phyloP scores from a whole-genome alignment of 441 rosid species.

The Viola pubescens region DNA sequence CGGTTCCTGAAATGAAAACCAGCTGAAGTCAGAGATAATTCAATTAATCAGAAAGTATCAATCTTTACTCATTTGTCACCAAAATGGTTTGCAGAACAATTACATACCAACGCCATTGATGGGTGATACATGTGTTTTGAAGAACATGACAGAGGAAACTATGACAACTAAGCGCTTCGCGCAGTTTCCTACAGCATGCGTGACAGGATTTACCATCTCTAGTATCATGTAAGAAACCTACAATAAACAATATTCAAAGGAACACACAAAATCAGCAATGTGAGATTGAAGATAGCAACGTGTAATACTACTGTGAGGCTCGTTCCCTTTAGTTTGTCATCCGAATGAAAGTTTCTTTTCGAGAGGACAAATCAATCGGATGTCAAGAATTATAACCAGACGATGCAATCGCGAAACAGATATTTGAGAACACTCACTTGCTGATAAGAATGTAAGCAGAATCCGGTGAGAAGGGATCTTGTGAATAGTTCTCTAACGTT shows the following conservation, averaged over 20 bases:
- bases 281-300: too few relatives aligned
- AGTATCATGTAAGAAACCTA: slow-evolving; percentile 94
- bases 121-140: slow-evolving; percentile 64
- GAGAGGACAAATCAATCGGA: not conserved
- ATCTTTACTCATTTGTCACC: not conserved
- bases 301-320: too few relatives aligned
- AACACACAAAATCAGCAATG: not conserved
- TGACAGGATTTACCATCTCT: slow-evolving; percentile 84
- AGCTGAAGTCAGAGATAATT: not conserved
- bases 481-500: slow-evolving; percentile 51
- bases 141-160: slow-evolving; percentile 83
- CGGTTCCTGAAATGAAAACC: slow-evolving; percentile 55
- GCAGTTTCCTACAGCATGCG: slow-evolving; percentile 91
- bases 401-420: not conserved
- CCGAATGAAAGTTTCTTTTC: not conserved
- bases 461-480: slow-evolving; percentile 66
- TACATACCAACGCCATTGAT: slow-evolving; percentile 67
- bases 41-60: not conserved
- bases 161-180: slow-evolving; percentile 96
- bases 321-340: too few relatives aligned
- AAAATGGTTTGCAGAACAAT: not conserved
- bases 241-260: slow-evolving; percentile 1
- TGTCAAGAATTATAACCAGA: not conserved
- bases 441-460: slow-evolving; percentile 89
- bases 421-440: slow-evolving; percentile 37